phyloP scores from a whole-genome alignment of 1,284 basidiomycete genomes.

The Takashimella koratensis region DNA sequence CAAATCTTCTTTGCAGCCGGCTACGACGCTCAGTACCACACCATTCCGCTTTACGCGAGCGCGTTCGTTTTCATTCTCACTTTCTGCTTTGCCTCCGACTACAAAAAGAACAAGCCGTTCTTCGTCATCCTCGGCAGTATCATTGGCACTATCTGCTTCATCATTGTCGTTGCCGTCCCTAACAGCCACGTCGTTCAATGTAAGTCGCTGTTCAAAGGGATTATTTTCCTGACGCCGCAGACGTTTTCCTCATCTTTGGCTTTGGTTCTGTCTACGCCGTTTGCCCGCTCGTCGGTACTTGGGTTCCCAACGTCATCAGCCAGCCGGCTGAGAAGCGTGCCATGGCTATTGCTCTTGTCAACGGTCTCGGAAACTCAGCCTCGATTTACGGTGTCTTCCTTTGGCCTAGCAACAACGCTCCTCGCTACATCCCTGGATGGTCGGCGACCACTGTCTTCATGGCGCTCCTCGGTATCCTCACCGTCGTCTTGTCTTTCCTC shows the following conservation, averaged over 20 bases:
- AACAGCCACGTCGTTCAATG: conserved; percentile 47
- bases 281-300: conserved; percentile 49
- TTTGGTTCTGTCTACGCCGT: conserved; percentile 52
- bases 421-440: conserved; percentile 51
- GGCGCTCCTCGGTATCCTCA: conserved; percentile 40
- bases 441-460: conserved; percentile 48
- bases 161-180: conserved; percentile 43
- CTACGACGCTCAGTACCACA: conserved; percentile 51
- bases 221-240: background rate
- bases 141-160: conserved; percentile 47
- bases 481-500: conserved; percentile 43
- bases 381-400: conserved; percentile 54
- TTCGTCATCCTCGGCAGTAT: conserved; percentile 42
- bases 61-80: conserved; percentile 46
- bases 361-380: conserved; percentile 43
- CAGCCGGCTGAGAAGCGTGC: conserved; percentile 49
- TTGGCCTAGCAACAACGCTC: conserved; percentile 49
- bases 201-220: background rate
- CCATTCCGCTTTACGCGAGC: conserved; percentile 51
- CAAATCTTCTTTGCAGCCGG: conserved; percentile 22
- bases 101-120: conserved; percentile 45
- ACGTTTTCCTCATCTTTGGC: conserved; percentile 53
- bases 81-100: conserved; percentile 51
- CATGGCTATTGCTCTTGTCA: conserved; percentile 48
- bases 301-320: conserved; percentile 46